These are phyloP conservation scores for Boletus sp. DNA, from an alignment of 768 basidiomycete genomes.

Conservation along the genomic window DNA sequence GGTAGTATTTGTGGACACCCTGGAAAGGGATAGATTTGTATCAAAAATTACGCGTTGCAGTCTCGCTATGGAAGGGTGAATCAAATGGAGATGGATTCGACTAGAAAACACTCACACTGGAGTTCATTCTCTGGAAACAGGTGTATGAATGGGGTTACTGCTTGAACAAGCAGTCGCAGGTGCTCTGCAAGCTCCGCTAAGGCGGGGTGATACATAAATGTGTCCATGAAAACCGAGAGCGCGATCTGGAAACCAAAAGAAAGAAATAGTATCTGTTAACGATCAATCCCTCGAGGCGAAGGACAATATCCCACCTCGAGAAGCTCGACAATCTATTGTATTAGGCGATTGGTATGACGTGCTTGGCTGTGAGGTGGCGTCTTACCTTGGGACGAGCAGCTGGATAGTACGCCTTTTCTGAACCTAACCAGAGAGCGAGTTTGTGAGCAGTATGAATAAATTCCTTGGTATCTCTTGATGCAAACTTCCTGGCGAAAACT, in stretches of 20 bases:
- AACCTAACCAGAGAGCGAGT: constrained; percentile 43
- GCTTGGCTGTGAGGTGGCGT: background rate
- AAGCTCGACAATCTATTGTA: constrained; percentile 47
- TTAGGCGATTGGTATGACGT: constrained; percentile 1
- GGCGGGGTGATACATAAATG: constrained; percentile 2
- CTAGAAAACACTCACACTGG: constrained; percentile 14
- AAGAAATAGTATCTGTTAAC: background rate
- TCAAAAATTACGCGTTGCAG: constrained; percentile 17
- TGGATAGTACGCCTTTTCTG: constrained; percentile 51
- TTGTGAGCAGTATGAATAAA: constrained; percentile 30
- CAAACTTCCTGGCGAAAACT: constrained; percentile 32
- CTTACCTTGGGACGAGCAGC: constrained; percentile 48
- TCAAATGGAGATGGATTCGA: background rate
- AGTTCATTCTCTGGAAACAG: constrained; percentile 23
- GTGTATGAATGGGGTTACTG: constrained; percentile 19
- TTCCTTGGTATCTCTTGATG: constrained; percentile 25
- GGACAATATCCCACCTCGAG: constrained; percentile 39
- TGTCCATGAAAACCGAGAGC: constrained; percentile 12
- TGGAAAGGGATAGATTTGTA: background rate
- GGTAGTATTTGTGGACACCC: background rate
- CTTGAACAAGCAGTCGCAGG: constrained; percentile 17
- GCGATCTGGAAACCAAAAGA: constrained; percentile 21
- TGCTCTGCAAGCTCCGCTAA: constrained; percentile 3
- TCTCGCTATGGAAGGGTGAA: constrained; percentile 13
- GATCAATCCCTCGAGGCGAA: background rate